Evolutionary conservation across 495 filamentous ascomycete genomes (phyloP), one percentile per base, ranked within the genome.

Genomic region (Penicillium lagena): DNA sequence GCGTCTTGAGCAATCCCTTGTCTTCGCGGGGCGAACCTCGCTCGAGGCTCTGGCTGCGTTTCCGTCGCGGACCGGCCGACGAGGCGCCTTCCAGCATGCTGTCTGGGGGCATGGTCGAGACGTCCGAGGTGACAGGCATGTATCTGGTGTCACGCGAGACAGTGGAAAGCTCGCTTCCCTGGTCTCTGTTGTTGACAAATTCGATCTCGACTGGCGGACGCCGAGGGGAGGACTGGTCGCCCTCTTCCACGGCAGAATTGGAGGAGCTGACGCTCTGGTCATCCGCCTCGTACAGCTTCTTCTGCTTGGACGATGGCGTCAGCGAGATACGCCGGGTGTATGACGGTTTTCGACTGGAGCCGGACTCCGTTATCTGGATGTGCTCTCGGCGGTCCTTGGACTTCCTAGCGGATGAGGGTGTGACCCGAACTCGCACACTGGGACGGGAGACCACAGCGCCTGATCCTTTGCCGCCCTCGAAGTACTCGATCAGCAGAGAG

Each of bases 401-500:
- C 63, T 73, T 80, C 50, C 73, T 74, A 42, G 66, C 63, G 32
- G 73, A 74, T 40, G 85, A 93, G 29, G 94, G 93, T 30, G 90
- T 96, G 39, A 99, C 80, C 55, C 91, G 89, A 43, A 99, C 93
- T 53, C 93, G 82, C 35, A 99, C 93, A 68, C 90, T 96, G 2
- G 93, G 94, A 47, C 89, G 67, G 68, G 75, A 85, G 70, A 66
- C 75, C 42, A 71, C 71, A 52, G 39, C 70, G 59, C 79, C 74
- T 29, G 68, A 58, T 43, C 71, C 70, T 63, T 93, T 95, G 40
- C 87, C 85, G 52, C 81, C 89, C 66, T 96, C 90, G 59, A 96
- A 99, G 64, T 96, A 96, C 66, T 99, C 93, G 59, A 99, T 99
- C 59, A 99, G 73, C 40, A 99, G 77, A 39, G 89, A 95, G 34